Base-by-base conservation (phyloP, 78 protist species). In the Dictyostelium citrinum region DNA sequence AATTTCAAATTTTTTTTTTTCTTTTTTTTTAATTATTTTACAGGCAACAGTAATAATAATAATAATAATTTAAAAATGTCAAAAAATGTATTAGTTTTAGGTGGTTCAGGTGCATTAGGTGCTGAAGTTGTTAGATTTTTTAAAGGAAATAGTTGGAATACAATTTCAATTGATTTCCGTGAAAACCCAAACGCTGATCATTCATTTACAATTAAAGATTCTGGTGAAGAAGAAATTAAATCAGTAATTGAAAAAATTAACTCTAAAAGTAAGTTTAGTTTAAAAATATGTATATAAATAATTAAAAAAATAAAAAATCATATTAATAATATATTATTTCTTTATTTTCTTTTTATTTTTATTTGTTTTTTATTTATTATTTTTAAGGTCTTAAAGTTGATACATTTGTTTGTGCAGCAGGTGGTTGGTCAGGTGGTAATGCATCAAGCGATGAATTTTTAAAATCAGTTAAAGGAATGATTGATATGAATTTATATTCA, bases 371-470 rank as follows among this genome's bases (percentile, higher is more conserved):
- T 27, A 17, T 55, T 55, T 55, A 5, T 55, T 20, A 20, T 20
- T 46, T 29, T 12, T 71, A 6, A 45, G 70, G 17, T 64, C 29
- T 68, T 72, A 80, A 83, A 79, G n/a, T 76, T 45, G 95, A 96
- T 49, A 81, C 97, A 10, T 83, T 97, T 49, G 72, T 97, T 31
- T 93, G 95, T 95, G 95, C 94, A 37, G 97, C 97, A 20, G 97
- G 98, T 55, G 98, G 97, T 39, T 95, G 97, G 98, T 29, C 86
- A 12, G 96, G 95, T 24, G 97, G 97, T 41, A 17, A 49, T 31
- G 60, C 68, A 12, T 24, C 22, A 20, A 5, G 41, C 24, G 83
- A 86, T n/a, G 88, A 72, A 20, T 78, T 79, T 64, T 84, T 95
- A 43, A 17, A 33, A n/a, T 90, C 74, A 27, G 82, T 90, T 10